These are phyloP conservation scores for Metarhizium anisopliae DNA, from an alignment of 2,329 filamentous ascomycete species.

Conservation along the genomic window DNA sequence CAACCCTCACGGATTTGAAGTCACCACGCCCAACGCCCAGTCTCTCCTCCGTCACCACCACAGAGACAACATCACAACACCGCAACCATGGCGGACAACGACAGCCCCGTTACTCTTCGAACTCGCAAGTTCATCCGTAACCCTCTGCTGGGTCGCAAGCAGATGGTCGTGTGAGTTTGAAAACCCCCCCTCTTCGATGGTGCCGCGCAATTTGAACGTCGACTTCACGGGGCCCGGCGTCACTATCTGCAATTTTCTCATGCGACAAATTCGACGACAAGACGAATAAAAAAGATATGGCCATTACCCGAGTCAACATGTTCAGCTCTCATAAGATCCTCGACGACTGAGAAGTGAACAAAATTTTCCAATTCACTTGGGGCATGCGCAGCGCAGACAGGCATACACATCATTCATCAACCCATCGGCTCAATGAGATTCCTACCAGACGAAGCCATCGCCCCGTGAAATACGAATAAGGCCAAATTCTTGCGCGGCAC, in stretches of 20 bases:
- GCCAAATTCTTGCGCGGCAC: no score
- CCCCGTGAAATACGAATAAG: not conserved
- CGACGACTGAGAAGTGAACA: no score
- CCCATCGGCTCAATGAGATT: not conserved
- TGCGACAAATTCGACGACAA: not conserved
- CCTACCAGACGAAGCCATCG: not conserved
- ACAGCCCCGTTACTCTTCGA: constrained; percentile 73
- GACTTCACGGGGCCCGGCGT: not conserved
- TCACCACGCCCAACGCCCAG: constrained; percentile 17
- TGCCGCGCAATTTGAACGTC: constrained; percentile 1
- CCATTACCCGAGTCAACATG: no score
- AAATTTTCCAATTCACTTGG: no score
- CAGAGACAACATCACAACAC: constrained; percentile 27
- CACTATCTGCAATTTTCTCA: not conserved
- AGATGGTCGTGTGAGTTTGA: constrained; percentile 95
- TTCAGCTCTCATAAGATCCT: no score
- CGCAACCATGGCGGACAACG: constrained; percentile 81
- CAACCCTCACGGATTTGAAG: constrained; percentile 20
- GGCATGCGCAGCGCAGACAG: no score
- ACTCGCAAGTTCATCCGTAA: constrained; percentile 99
- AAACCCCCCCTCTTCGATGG: not conserved
- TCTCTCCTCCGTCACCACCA: constrained; percentile 22
- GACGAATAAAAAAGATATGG: not conserved
- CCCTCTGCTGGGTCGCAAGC: constrained; percentile 95
- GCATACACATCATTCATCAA: not conserved